Percentiles rank a stretch among this genome's conserved stretches.
These are phyloP conservation scores for Danielia oregonensis DNA, from an alignment of 805 yeast species.

Conservation along the genomic window DNA sequence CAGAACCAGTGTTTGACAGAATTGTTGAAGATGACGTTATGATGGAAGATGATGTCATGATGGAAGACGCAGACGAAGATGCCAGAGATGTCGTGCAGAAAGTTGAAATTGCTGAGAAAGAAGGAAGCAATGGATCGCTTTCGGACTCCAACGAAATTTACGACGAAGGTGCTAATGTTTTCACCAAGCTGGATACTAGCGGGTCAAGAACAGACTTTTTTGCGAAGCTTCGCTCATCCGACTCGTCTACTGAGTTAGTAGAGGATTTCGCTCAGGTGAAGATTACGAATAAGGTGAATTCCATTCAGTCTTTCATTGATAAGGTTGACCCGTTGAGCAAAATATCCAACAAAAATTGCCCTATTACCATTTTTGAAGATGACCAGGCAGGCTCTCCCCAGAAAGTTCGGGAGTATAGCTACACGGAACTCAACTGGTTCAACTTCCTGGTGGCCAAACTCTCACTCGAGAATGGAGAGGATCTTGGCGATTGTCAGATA, in stretches of 20 bases:
- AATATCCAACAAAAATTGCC: conserved; percentile 30
- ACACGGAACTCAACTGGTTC: conserved; percentile 36
- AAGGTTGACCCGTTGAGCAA: conserved; percentile 40
- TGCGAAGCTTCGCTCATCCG: conserved; percentile 5
- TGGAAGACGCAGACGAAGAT: conserved; percentile 1
- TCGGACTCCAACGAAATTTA: too few species aligned
- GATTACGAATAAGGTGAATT: conserved; percentile 14
- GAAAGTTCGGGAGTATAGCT: conserved; percentile 28
- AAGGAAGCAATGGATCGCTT: too few species aligned
- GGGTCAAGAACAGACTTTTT: conserved; percentile 5
- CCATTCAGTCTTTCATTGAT: conserved; percentile 34
- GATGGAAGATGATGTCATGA: conserved; percentile 3
- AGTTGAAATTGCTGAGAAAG: not conserved
- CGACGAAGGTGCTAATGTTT: conserved; percentile 1
- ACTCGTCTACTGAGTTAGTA: conserved; percentile 10
- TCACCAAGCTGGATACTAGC: conserved; percentile 2
- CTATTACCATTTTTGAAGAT: conserved; percentile 41
- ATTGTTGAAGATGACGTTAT: conserved; percentile 1
- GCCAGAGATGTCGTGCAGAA: not conserved
- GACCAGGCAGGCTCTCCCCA: conserved; percentile 32
- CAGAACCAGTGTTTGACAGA: not conserved
- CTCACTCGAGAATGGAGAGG: conserved; percentile 10
- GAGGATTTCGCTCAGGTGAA: conserved; percentile 18
- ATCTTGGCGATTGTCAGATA: conserved; percentile 10
- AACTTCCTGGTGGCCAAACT: conserved; percentile 32